Evolutionary conservation across 352 stramenopile genomes (phyloP), one percentile per base, ranked within the genome.

Genomic region (Globisporangium spinosum): DNA sequence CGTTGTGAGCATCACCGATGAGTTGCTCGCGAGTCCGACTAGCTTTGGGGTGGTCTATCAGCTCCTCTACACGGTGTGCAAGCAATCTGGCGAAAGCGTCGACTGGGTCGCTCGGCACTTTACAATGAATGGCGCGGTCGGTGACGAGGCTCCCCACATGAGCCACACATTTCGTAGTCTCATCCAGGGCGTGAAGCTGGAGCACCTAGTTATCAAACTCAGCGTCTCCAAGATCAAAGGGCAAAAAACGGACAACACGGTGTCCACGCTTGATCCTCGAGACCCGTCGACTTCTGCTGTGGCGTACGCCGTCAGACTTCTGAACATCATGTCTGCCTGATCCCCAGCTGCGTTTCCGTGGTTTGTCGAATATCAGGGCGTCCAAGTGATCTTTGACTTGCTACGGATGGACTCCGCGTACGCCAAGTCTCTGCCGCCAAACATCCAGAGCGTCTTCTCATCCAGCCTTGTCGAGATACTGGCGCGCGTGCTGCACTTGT

Each of bases 251-350:
- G 59, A 67, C 23, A 58, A 22, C n/a, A 59, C 29, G 2, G 27
- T 67, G 27, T 55, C 53, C 12, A 65, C 68, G 53, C 29, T 71
- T 3, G 67, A 71, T 56, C 60, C 67, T 22, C 67, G 61, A 13
- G 38, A 15, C 12, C 67, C 67, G 5, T 64, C 67, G 17, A 60
- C n/a, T 15, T 34, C 67, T 15, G 40, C 67, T 3, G 27, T 68
- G 7, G 67, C 53, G 61, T 71, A 66, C 29, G 59, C 55, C 0
- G 35, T 68, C 4, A 60, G 35, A 7, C 43, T 71, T 27, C 22
- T 67, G 10, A 58, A 55, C 9, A 38, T 62, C 8, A 47, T 64
- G 15, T 58, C 38, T 0, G 8, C n/a, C 1, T 40, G 20, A 8
- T 71, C 51, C 0, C 40, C 32, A 3, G 3, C 3, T 29, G 23